Conservation (phyloP, 2,329 filamentous ascomycete genomes). For the Incumbomyces delicatus region DNA sequence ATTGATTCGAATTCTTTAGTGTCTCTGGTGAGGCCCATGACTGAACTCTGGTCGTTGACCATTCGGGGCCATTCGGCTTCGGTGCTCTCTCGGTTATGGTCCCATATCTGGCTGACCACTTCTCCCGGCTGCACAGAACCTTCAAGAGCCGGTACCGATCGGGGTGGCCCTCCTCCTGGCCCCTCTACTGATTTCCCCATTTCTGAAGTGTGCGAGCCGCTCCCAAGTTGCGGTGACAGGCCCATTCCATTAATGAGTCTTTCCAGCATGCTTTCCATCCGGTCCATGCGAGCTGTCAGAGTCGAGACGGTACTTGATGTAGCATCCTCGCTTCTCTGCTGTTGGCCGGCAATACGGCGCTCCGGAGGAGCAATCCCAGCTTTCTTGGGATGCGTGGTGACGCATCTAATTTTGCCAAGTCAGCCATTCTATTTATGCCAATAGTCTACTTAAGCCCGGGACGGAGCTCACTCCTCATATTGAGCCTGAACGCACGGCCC, state of each 20-base stretch:
- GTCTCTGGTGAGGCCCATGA: not conserved
- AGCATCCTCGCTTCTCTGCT: not conserved
- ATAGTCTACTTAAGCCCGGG: not conserved
- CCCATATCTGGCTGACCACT: not conserved
- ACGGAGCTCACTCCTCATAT: not conserved
- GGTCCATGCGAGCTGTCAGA: not conserved
- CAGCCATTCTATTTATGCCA: not conserved
- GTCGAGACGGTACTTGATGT: not conserved
- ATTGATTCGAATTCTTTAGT: not conserved
- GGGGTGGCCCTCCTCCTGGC: not conserved
- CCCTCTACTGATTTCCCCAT: no score
- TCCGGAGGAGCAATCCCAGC: not conserved
- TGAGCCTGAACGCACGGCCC: not conserved
- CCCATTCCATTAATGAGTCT: not conserved
- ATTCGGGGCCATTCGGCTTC: not conserved
- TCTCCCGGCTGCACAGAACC: not conserved
- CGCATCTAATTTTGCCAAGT: not conserved
- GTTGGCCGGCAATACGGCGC: not conserved
- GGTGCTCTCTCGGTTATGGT: not conserved
- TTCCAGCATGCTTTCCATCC: conserved; percentile 1
- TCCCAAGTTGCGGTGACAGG: not conserved
- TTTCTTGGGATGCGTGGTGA: not conserved
- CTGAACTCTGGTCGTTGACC: not conserved
- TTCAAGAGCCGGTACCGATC: not conserved
- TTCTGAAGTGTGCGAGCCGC: no score